Evolutionary conservation across 2,329 filamentous ascomycete species (phyloP).

Genomic region (Plenodomus lindquistii): DNA sequence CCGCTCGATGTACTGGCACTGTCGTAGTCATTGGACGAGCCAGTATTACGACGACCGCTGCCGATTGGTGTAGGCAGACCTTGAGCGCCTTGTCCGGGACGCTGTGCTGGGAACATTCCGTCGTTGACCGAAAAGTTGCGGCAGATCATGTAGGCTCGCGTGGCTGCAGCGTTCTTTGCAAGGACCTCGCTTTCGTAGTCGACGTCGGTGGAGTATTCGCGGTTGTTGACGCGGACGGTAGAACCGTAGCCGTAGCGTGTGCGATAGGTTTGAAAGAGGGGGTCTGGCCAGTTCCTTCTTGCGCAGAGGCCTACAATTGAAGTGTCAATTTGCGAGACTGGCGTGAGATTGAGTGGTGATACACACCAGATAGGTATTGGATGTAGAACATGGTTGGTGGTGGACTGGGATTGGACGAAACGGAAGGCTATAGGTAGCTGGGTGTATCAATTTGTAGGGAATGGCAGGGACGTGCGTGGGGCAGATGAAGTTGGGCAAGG

Average conservation of each 20-base stretch:
- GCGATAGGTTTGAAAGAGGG: conserved; percentile 81
- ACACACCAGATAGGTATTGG: conserved; percentile 51
- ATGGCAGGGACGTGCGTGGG: neutral
- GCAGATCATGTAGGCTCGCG: conserved; percentile 96
- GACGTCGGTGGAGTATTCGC: conserved; percentile 91
- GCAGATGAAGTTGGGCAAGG: neutral
- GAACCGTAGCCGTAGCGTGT: conserved; percentile 79
- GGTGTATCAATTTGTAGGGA: conserved; percentile 10
- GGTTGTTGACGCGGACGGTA: conserved; percentile 91
- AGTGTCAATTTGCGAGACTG: neutral
- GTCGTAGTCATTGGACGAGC: conserved; percentile 54
- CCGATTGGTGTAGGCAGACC: conserved; percentile 68
- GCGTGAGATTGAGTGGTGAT: neutral
- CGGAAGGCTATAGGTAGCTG: conserved; percentile 5
- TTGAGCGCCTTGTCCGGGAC: conserved; percentile 61
- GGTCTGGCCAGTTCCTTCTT: conserved; percentile 91
- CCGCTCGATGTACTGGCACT: conserved; percentile 57
- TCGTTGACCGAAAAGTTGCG: conserved; percentile 97
- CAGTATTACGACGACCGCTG: conserved; percentile 57
- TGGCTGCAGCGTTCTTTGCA: conserved; percentile 90
- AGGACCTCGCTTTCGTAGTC: conserved; percentile 80
- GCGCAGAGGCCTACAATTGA: conserved; percentile 79
- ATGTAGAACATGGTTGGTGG: conserved; percentile 47
- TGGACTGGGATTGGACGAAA: conserved; percentile 17
- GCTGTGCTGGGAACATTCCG: conserved; percentile 72